Conservation (phyloP, 2,329 filamentous ascomycete genomes). For the Cercospora sojina region DNA sequence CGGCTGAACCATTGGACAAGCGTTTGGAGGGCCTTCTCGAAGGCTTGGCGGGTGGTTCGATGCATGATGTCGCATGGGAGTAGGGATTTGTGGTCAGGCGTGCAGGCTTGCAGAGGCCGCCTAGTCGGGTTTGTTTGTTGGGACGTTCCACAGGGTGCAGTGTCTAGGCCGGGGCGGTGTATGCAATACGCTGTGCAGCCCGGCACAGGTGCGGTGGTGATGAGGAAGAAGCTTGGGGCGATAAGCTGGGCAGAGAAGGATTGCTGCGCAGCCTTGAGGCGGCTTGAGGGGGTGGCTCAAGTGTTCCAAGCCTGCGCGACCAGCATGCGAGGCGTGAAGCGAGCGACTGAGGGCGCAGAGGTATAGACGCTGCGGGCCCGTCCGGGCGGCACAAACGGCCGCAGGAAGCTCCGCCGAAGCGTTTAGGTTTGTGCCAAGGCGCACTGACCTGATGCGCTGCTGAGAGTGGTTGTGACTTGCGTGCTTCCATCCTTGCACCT, state of each 20-base stretch:
- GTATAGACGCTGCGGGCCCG: not conserved
- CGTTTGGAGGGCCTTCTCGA: not conserved
- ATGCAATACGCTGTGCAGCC: not conserved
- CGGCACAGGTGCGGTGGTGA: not conserved
- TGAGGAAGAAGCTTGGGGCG: constrained; percentile 22
- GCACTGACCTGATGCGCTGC: not conserved
- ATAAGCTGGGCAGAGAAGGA: not conserved
- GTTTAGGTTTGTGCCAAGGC: not conserved
- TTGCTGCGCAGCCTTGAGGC: not conserved
- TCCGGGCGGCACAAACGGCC: not conserved
- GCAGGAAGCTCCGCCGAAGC: not conserved
- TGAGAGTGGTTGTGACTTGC: not conserved
- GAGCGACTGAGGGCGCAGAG: not conserved
- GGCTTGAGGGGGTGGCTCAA: not conserved
- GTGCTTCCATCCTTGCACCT: not conserved
- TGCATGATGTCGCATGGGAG: not conserved
- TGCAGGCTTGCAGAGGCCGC: not conserved
- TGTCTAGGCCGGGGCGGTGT: not conserved
- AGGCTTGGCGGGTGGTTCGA: not conserved
- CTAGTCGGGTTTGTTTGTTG: not conserved
- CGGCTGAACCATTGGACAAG: not conserved
- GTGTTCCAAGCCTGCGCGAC: not conserved
- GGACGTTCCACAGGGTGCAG: not conserved
- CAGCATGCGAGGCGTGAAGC: not conserved
- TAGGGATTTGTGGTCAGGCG: not conserved